These are phyloP conservation scores for Ilyonectria destructans DNA, from an alignment of 2,329 filamentous ascomycete species.

Conservation along the genomic window DNA sequence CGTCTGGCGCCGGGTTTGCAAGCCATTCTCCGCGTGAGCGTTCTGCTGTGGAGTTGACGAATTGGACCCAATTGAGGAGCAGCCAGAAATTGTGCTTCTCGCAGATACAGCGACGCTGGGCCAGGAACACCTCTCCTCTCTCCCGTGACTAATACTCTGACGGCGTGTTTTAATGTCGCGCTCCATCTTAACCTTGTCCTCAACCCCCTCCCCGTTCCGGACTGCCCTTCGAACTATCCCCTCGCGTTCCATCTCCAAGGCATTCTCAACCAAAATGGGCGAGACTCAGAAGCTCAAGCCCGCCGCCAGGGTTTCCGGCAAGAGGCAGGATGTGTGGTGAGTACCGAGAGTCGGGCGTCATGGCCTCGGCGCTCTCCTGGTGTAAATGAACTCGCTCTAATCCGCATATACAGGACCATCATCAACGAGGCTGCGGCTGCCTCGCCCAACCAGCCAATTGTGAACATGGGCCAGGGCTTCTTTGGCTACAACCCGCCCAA, in stretches of 20 bases:
- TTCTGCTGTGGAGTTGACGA: conserved; percentile 30
- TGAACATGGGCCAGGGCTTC: conserved; percentile 79
- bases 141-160: conserved; percentile 32
- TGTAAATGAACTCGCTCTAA: neutral
- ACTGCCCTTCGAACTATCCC: conserved; percentile 39
- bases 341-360: conserved; percentile 35
- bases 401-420: conserved; percentile 67
- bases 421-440: conserved; percentile 77
- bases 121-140: conserved; percentile 12
- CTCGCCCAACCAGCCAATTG: conserved; percentile 75
- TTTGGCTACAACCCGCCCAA: conserved; percentile 95
- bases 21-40: conserved; percentile 5
- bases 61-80: conserved; percentile 30
- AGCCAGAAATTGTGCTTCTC: conserved; percentile 18
- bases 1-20: conserved; percentile 13
- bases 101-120: conserved; percentile 3
- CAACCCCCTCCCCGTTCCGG: conserved; percentile 41
- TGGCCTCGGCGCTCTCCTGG: too few species aligned
- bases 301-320: conserved; percentile 65
- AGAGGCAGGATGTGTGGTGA: conserved; percentile 70
- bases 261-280: conserved; percentile 58
- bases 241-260: conserved; percentile 39
- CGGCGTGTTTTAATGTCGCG: conserved; percentile 46
- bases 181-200: conserved; percentile 49
- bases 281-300: conserved; percentile 65